Evolutionary conservation across 75 land plant genomes (phyloP).

Genomic region (Cupressus sempervirens): DNA sequence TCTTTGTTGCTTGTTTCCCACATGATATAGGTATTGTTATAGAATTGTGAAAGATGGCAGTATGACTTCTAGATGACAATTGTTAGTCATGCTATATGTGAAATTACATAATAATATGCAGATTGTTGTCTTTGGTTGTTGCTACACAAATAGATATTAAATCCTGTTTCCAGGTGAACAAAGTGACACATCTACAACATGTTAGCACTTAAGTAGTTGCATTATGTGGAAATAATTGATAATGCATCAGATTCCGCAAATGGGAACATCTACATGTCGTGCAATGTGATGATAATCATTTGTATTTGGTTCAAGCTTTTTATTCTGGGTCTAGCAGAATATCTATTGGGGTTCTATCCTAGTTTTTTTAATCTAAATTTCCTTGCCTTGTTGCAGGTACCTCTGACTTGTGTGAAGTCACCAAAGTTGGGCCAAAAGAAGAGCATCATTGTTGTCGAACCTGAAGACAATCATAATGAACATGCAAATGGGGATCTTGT

Average conservation of each 20-base stretch:
- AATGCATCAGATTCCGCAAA: not conserved
- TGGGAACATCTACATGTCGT: not conserved
- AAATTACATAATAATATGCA: not conserved
- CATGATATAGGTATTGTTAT: not conserved
- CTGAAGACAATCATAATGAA: not conserved
- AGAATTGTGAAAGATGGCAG: not conserved
- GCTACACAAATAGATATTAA: not conserved
- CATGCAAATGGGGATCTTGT: not conserved
- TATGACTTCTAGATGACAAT: not conserved
- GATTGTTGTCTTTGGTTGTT: not conserved
- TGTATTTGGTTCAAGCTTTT: not conserved
- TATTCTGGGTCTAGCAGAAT: not conserved
- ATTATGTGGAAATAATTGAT: not conserved
- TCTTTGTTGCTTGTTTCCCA: not conserved
- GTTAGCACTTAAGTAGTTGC: not conserved
- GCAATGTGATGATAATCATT: not conserved
- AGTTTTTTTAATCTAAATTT: not conserved
- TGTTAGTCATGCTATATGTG: not conserved
- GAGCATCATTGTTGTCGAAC: not conserved
- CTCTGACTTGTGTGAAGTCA: slow-evolving; percentile 24
- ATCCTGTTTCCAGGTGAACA: not conserved
- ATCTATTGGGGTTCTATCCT: not conserved
- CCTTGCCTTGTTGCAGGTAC: slow-evolving; percentile 18
- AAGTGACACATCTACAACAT: not conserved
- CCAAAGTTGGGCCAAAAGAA: slow-evolving; percentile 22